Conservation (phyloP, 768 basidiomycete genomes). For the Tephrocybe sp. region DNA sequence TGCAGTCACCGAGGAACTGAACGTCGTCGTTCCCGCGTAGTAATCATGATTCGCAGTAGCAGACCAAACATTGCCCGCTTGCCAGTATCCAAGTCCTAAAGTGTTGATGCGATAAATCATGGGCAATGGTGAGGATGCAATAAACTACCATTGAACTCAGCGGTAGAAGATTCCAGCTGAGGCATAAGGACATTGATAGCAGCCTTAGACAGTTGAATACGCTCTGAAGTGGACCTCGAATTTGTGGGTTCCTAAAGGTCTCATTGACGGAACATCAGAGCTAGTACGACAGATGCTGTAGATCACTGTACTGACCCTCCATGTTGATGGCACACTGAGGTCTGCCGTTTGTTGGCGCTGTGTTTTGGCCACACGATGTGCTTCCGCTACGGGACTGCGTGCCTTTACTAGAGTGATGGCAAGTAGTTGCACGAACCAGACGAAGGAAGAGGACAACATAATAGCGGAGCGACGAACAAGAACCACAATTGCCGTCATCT, state of each 20-base stretch:
- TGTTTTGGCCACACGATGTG: too few relatives aligned
- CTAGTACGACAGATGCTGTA: not conserved
- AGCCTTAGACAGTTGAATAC: constrained; percentile 38
- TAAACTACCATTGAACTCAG: constrained; percentile 40
- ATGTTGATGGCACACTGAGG: constrained; percentile 37
- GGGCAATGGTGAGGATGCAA: not conserved
- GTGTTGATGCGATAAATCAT: not conserved
- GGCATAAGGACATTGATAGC: constrained; percentile 39
- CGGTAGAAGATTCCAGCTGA: constrained; percentile 32
- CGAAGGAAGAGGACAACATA: not conserved
- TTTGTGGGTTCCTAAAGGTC: constrained; percentile 37
- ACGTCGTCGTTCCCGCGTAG: constrained; percentile 32
- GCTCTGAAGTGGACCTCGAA: constrained; percentile 32
- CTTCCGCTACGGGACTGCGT: constrained; percentile 15
- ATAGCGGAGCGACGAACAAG: not conserved
- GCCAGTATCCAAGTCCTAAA: constrained; percentile 51
- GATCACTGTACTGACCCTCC: constrained; percentile 34
- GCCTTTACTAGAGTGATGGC: constrained; percentile 15
- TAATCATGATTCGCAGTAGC: constrained; percentile 48
- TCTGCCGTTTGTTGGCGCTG: constrained; percentile 11
- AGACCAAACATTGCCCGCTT: constrained; percentile 48
- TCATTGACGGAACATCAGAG: not conserved
- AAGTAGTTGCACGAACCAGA: constrained; percentile 3
- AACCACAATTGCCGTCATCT: too few relatives aligned
- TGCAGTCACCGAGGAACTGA: constrained; percentile 33